Conservation (phyloP, 768 basidiomycete genomes). For the Suillus cothurnatus region DNA sequence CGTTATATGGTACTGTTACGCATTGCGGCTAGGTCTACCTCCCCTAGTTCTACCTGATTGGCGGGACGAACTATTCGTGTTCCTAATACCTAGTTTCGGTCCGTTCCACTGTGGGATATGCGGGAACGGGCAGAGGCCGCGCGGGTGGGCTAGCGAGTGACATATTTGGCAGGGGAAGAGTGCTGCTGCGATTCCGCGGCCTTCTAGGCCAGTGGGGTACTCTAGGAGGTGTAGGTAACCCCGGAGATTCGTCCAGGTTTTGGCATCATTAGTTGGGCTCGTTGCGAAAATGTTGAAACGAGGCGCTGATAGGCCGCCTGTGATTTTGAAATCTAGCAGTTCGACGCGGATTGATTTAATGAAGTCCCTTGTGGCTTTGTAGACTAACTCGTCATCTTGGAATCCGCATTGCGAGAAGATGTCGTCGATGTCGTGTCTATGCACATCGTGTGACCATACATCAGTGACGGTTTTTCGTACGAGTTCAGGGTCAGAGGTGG, state of each 20-base stretch:
- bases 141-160: background rate
- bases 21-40: background rate
- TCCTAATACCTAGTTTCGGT: background rate
- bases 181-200: background rate
- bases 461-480: too few relatives aligned
- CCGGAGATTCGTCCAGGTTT: background rate
- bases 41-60: background rate
- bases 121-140: background rate
- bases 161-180: background rate
- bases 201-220: background rate
- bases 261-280: background rate
- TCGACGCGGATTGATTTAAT: background rate
- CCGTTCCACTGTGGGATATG: background rate
- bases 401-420: background rate
- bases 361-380: background rate
- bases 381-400: background rate
- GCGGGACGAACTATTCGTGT: fast-evolving
- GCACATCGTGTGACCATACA: background rate
- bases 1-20: too few relatives aligned
- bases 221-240: background rate
- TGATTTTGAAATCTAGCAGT: background rate
- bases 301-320: background rate
- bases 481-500: background rate
- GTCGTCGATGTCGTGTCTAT: background rate
- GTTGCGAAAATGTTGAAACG: background rate